Percentiles rank a stretch among this genome's conserved stretches.
These are phyloP conservation scores for Teunomyces stri DNA, from an alignment of 805 yeast genomes.

Conservation along the genomic window DNA sequence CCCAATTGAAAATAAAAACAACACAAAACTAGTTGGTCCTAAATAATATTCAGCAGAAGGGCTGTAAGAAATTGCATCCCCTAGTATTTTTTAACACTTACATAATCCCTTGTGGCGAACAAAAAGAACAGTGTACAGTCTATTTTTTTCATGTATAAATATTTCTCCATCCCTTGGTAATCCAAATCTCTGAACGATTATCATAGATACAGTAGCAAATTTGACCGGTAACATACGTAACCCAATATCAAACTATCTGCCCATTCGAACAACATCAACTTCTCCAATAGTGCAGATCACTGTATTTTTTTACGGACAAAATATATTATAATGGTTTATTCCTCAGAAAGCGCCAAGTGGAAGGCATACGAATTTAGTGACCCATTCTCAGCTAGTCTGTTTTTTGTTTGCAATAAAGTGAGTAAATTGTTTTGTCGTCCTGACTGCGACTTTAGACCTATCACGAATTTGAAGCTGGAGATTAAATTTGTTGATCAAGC, in stretches of 20 bases:
- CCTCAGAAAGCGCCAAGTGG: conserved; percentile 50
- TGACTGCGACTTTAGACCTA: conserved; percentile 55
- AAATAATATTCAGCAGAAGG: background rate
- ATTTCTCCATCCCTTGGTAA: background rate
- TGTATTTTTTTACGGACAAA: background rate
- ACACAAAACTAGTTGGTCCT: background rate
- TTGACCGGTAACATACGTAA: background rate
- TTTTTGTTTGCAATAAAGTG: conserved; percentile 48
- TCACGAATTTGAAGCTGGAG: conserved; percentile 43
- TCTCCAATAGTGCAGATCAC: background rate
- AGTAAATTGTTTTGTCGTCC: conserved; percentile 59
- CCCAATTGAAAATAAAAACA: background rate
- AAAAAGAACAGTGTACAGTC: background rate
- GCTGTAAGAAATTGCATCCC: conserved; percentile 2
- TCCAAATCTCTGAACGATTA: background rate
- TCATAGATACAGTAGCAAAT: background rate
- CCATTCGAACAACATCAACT: background rate
- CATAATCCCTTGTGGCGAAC: conserved; percentile 3
- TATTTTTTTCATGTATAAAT: conserved; percentile 1
- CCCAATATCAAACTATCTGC: background rate
- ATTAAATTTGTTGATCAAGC: conserved; percentile 43
- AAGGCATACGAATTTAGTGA: conserved; percentile 65
- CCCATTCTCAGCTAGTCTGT: conserved; percentile 61
- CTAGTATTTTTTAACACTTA: conserved; percentile 2
- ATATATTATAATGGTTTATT: conserved; percentile 32